These are phyloP conservation scores for Zasmidium citrigriseum DNA, from an alignment of 2,329 filamentous ascomycete genomes.

Conservation along the genomic window DNA sequence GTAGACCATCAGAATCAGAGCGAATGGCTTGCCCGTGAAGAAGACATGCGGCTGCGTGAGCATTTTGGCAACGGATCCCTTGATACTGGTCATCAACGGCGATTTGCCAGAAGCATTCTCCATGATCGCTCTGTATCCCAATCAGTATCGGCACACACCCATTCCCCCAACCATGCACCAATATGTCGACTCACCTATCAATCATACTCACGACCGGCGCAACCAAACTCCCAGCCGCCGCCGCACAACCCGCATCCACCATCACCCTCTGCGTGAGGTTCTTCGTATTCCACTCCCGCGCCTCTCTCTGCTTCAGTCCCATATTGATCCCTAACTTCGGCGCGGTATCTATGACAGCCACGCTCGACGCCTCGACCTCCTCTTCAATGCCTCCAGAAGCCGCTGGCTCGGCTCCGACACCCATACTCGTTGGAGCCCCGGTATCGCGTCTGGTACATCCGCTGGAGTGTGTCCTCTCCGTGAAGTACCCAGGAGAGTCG, in stretches of 20 bases:
- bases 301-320: conserved; percentile 9
- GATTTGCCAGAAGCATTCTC: conserved; percentile 75
- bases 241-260: conserved; percentile 69
- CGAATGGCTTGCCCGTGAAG: conserved; percentile 66
- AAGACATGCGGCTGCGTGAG: conserved; percentile 62
- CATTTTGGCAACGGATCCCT: conserved; percentile 58
- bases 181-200: conserved; percentile 63
- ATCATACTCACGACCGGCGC: conserved; percentile 86
- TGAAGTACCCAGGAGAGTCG: no score
- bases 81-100: conserved; percentile 61
- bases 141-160: background rate
- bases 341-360: conserved; percentile 8
- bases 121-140: conserved; percentile 65
- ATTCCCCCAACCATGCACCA: background rate
- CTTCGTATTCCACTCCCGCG: conserved; percentile 69
- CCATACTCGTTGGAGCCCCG: conserved; percentile 20
- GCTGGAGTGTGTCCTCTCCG: no score
- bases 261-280: conserved; percentile 67
- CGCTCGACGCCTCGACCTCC: conserved; percentile 5
- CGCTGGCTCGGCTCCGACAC: conserved; percentile 15
- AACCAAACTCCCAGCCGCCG: conserved; percentile 71
- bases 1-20: conserved; percentile 71
- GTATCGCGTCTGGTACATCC: conserved; percentile 10
- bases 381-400: conserved; percentile 1
- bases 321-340: background rate